Base-by-base conservation (phyloP, 495 filamentous ascomycete species). In the Parathielavia appendiculata region DNA sequence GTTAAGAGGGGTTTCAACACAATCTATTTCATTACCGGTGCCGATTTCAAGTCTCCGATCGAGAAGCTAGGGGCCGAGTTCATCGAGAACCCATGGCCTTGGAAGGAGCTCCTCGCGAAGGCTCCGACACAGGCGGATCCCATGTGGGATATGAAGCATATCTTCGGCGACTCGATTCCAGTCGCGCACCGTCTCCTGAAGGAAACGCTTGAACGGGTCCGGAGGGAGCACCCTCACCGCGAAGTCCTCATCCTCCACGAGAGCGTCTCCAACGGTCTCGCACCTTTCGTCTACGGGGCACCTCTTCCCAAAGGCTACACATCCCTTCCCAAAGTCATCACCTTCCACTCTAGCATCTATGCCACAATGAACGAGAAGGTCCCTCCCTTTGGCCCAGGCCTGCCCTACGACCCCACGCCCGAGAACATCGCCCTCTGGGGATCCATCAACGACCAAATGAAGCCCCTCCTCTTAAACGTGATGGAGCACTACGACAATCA, bases 191-290 rank as follows among this genome's bases (percentile, higher is more conserved):
- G 65, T 17, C 56, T 60, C 32, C 56, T 71, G 13, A 44, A 62
- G 17, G 60, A 55, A 13, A 67, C 71, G 11, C 62, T 75, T 6
- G 41, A 39, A 26, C 40, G 16, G 1, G 35, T 73, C 5, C 64
- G 59, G 10, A 56, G 40, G 14, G 56, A 54, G 1, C 62, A 67
- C 23, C 66, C 66, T 4, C 17, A 4, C 20, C 57, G 67, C 12
- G 51, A 67, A 40, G 56, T 73, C 23, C 12, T 73, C 38, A 48
- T 75, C 17, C 35, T 74, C 9, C 60, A 66, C 41, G 72, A 75
- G 51, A 61, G 59, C 17, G 56, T 71, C 59, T 69, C 61, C 40
- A 58, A 58, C 36, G 66, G 63, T 19, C 41, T 57, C 14, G 35
- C 68, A 17, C 72, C 72, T 1, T 61, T 71, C 17, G 51, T 56